These are phyloP conservation scores for Clonostachys chloroleuca DNA, from an alignment of 2,329 filamentous ascomycete species.

Conservation along the genomic window DNA sequence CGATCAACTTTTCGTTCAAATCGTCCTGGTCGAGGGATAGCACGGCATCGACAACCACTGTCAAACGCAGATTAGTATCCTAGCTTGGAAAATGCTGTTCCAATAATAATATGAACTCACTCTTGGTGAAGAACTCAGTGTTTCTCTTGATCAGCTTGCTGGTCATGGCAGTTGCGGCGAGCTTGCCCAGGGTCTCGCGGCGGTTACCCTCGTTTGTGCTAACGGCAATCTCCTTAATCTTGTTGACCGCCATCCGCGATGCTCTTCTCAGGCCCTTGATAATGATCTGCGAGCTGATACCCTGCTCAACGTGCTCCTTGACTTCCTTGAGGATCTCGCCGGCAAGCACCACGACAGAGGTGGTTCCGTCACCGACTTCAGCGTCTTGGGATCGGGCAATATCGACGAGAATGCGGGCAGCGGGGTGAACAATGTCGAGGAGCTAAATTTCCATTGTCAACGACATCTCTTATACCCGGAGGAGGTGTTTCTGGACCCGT, in stretches of 20 bases:
- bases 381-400: constrained; percentile 98
- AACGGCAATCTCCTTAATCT: constrained; percentile 96
- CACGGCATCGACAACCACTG: constrained; percentile 97
- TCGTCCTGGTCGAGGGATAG: constrained; percentile 94
- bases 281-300: constrained; percentile 94
- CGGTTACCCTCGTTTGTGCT: constrained; percentile 77
- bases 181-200: constrained; percentile 81
- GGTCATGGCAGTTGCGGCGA: constrained; percentile 96
- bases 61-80: neutral
- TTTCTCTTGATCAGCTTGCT: constrained; percentile 99
- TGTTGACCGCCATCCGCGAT: constrained; percentile 89
- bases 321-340: constrained; percentile 97
- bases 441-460: constrained; percentile 51
- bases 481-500: neutral
- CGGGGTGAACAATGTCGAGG: constrained; percentile 96
- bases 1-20: constrained; percentile 95
- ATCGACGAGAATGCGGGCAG: constrained; percentile 93
- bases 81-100: constrained; percentile 14
- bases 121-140: constrained; percentile 95
- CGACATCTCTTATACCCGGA: neutral
- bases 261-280: constrained; percentile 93
- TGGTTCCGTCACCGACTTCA: constrained; percentile 97
- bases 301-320: constrained; percentile 93
- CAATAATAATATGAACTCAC: constrained; percentile 43
- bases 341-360: constrained; percentile 94